phyloP scores from a whole-genome alignment of 192 early-diverging fungal genomes.

The Backusella tarrabulga region DNA sequence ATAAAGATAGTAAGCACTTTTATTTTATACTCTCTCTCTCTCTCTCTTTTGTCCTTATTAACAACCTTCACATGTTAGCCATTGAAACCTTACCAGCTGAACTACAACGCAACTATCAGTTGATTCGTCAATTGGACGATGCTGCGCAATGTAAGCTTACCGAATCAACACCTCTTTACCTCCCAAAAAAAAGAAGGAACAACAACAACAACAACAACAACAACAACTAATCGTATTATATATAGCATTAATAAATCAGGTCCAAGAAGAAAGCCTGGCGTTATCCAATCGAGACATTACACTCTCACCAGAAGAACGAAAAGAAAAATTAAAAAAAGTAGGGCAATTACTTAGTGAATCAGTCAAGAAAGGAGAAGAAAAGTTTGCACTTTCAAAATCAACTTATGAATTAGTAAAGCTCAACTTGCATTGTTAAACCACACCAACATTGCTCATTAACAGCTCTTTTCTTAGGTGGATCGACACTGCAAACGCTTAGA shows the following conservation, averaged over 20 bases:
- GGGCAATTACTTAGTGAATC: slow-evolving; percentile 65
- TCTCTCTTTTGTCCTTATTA: neutral
- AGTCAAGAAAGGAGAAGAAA: slow-evolving; percentile 88
- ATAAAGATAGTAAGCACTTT: neutral
- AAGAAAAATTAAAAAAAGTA: slow-evolving; percentile 46
- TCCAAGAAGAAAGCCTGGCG: slow-evolving; percentile 56
- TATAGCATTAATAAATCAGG: slow-evolving; percentile 61
- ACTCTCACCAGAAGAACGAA: slow-evolving; percentile 47
- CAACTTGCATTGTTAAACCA: neutral
- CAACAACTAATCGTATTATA: neutral
- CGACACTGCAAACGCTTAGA: slow-evolving; percentile 88
- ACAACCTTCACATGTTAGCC: slow-evolving; percentile 35
- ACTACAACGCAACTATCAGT: slow-evolving; percentile 79
- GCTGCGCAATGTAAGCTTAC: slow-evolving; percentile 50
- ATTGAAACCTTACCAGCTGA: slow-evolving; percentile 71
- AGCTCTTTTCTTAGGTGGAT: slow-evolving; percentile 60
- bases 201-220: too few species aligned
- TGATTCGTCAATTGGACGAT: slow-evolving; percentile 91
- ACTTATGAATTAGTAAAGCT: slow-evolving; percentile 84
- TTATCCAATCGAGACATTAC: slow-evolving; percentile 57
- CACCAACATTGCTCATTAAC: neutral
- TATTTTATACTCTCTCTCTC: neutral
- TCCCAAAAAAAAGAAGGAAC: neutral
- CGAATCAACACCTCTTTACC: neutral
- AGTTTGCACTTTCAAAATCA: slow-evolving; percentile 90